These are phyloP conservation scores for Mycena chlorophos DNA, from an alignment of 768 basidiomycete species.

Conservation along the genomic window DNA sequence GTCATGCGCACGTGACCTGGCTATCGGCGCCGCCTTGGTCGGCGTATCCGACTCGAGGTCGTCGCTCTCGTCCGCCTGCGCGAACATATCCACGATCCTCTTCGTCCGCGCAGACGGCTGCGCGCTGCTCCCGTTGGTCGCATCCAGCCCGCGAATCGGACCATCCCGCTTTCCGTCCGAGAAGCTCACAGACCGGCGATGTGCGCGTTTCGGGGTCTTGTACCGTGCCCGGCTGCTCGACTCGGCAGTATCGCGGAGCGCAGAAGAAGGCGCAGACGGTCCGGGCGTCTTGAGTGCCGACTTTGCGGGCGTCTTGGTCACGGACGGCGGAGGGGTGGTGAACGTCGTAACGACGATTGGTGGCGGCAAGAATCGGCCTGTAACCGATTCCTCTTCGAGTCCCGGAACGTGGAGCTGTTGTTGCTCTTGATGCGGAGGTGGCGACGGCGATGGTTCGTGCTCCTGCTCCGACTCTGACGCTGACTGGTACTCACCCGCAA, in stretches of 20 bases:
- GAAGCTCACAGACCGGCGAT: slow-evolving; percentile 91
- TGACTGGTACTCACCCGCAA: slow-evolving; percentile 2
- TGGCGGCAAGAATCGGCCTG: slow-evolving; percentile 18
- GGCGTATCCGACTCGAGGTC: slow-evolving; percentile 19
- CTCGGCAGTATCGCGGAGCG: slow-evolving; percentile 47
- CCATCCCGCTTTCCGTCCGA: slow-evolving; percentile 91
- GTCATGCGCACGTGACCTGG: slow-evolving; percentile 4
- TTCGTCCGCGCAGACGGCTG: slow-evolving; percentile 70
- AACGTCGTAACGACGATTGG: slow-evolving; percentile 18
- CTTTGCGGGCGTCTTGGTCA: slow-evolving; percentile 10
- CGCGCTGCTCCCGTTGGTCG: slow-evolving; percentile 37
- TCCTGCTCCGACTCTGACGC: slow-evolving; percentile 19
- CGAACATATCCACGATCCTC: slow-evolving; percentile 80
- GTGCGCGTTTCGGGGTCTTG: slow-evolving; percentile 56
- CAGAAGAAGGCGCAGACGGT: slow-evolving; percentile 58
- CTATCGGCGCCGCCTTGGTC: slow-evolving; percentile 3
- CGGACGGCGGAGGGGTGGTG: slow-evolving; percentile 15
- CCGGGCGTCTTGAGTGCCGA: slow-evolving; percentile 40
- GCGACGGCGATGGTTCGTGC: slow-evolving; percentile 1
- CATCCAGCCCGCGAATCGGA: slow-evolving; percentile 69
- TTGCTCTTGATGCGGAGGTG: neutral
- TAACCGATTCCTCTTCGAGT: slow-evolving; percentile 9
- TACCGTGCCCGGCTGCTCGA: slow-evolving; percentile 27
- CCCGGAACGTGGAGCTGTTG: neutral
- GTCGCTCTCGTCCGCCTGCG: slow-evolving; percentile 55